Conservation (phyloP, 1,139 yeast species). For the Yamadazyma epiphylla region DNA sequence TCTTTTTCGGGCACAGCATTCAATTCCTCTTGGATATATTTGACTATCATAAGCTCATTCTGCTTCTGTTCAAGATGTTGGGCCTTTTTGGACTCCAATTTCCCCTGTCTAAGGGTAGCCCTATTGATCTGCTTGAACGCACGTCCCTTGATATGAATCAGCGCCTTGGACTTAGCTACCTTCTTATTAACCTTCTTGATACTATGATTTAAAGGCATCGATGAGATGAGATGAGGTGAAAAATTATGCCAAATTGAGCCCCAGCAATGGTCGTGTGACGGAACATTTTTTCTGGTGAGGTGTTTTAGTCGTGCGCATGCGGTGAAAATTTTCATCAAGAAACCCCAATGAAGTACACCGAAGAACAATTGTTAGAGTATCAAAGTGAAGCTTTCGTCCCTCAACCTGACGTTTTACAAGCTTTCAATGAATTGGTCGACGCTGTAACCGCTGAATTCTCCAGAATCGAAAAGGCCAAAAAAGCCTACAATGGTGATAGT, state of each 20-base stretch:
- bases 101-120: constrained; percentile 80
- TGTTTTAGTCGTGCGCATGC: too few relatives aligned
- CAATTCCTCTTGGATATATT: constrained; percentile 63
- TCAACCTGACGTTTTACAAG: constrained; percentile 58
- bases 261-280: not conserved
- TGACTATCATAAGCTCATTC: constrained; percentile 53
- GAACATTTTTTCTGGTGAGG: too few relatives aligned
- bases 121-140: constrained; percentile 79
- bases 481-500: constrained; percentile 44
- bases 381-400: constrained; percentile 58
- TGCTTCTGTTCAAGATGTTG: constrained; percentile 56
- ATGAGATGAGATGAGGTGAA: not conserved
- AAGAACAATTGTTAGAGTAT: constrained; percentile 60
- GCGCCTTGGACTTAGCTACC: constrained; percentile 53
- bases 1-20: constrained; percentile 38
- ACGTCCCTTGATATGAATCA: constrained; percentile 83
- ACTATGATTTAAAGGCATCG: constrained; percentile 81
- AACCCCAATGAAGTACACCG: constrained; percentile 64
- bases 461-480: constrained; percentile 27
- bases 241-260: too few relatives aligned
- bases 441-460: constrained; percentile 41
- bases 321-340: too few relatives aligned
- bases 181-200: constrained; percentile 68
- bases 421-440: constrained; percentile 63
- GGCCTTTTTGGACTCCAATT: constrained; percentile 56